Base-by-base conservation (phyloP, 345 rosid genomes). In the Syzygium aromaticum region DNA sequence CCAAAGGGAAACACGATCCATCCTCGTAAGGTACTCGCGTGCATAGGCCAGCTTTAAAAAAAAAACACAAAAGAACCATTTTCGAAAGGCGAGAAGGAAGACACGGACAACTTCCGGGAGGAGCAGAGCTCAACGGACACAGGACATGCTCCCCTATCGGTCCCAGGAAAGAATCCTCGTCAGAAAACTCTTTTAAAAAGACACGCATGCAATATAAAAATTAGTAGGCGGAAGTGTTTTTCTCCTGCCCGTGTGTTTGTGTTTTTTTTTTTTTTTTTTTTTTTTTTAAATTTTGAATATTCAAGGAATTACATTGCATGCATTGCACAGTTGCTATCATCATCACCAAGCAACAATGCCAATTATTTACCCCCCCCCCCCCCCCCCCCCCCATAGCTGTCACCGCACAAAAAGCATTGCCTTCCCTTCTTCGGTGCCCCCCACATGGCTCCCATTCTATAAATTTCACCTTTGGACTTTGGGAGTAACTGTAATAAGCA, bases 361-460 rank as follows among this genome's bases (percentile, higher is more conserved):
- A 85, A 54, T 57, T 30, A 85, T 85, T 85, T n/a, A n/a, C n/a
- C n/a, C n/a, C n/a, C n/a, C n/a, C n/a, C n/a, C n/a, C n/a, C n/a
- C n/a, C n/a, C n/a, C n/a, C n/a, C n/a, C n/a, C n/a, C n/a, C 22
- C 28, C 77, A 2, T 85, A 84, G 85, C 85, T 52, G 85, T 84
- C 85, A 52, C 85, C 61, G 54, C 61, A 52, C 40, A 10, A n/a
- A 84, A 84, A 84, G 61, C 59, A 84, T 10, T 51, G 59, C 85
- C 38, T 27, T 52, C 28, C 40, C 85, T 30, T 84, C 85, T 11
- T 28, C 28, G 54, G 61, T 52, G 85, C 85, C 61, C 23, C 61
- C 38, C 85, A 84, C 61, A 28, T 52, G 85, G 40, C 80, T 56
- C 80, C 11, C 80, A 23, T 10, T 38, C 30, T 14, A 61, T 61